These are phyloP conservation scores for Ulvella scutata DNA, from an alignment of 139 green algal species.

Conservation along the genomic window DNA sequence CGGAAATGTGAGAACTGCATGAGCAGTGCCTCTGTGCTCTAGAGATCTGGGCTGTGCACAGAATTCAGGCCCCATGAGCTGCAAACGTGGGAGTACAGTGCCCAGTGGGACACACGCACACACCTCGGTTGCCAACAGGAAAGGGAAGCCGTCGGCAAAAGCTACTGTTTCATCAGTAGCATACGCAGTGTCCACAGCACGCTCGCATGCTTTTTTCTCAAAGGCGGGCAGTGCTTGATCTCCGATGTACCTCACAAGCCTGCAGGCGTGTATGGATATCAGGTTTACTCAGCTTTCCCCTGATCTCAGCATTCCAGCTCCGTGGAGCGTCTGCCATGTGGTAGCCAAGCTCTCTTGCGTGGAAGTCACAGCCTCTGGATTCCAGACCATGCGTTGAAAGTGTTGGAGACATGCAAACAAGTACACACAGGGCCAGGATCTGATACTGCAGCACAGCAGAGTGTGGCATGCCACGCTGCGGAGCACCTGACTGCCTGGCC, in stretches of 20 bases:
- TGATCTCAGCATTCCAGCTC: neutral
- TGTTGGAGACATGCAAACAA: neutral
- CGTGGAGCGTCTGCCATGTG: neutral
- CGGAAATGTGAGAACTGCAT: neutral
- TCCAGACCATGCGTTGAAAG: too few species aligned
- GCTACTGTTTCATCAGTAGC: conserved; percentile 7
- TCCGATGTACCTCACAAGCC: neutral
- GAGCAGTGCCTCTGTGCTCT: neutral
- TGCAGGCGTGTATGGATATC: neutral
- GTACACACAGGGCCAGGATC: neutral
- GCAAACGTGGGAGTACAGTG: neutral
- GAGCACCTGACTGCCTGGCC: neutral
- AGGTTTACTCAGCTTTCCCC: neutral
- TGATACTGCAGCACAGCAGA: neutral
- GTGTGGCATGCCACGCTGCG: neutral
- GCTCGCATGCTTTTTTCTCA: neutral
- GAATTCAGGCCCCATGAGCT: neutral
- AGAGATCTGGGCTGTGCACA: neutral
- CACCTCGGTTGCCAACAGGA: conserved; percentile 12
- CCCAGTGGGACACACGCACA: neutral
- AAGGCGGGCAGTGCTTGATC: neutral
- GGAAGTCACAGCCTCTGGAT: neutral
- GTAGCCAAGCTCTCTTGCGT: neutral
- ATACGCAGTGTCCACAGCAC: neutral
- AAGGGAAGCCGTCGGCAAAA: conserved; percentile 12